These are phyloP conservation scores for Phytophthora rubi DNA, from an alignment of 352 stramenopile genomes.

Conservation along the genomic window DNA sequence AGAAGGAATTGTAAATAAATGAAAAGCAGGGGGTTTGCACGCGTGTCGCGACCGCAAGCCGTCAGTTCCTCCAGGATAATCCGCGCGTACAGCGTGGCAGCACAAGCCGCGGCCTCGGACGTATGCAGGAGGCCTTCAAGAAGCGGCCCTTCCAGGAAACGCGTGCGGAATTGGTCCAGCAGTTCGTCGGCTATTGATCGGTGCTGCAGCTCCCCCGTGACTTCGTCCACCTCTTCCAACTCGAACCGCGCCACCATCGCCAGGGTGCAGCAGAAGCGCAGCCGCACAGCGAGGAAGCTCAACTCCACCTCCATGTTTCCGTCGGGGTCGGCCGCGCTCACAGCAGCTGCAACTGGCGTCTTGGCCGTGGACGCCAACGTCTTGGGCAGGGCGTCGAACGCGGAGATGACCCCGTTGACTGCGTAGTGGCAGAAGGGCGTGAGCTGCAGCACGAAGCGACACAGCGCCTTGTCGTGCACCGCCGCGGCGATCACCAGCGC, in stretches of 20 bases:
- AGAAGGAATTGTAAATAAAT: slow-evolving; percentile 85
- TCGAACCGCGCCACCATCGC: slow-evolving; percentile 84
- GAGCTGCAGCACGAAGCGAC: slow-evolving; percentile 84
- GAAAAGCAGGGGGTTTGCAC: slow-evolving; percentile 77
- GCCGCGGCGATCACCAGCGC: slow-evolving; percentile 81
- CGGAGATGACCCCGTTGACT: slow-evolving; percentile 83
- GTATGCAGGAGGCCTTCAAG: slow-evolving; percentile 74
- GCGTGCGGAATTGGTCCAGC: slow-evolving; percentile 68
- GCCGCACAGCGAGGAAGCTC: slow-evolving; percentile 56
- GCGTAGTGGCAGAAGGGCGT: slow-evolving; percentile 90
- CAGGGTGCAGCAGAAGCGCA: slow-evolving; percentile 89
- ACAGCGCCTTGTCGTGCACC: slow-evolving; percentile 77
- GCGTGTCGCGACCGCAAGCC: slow-evolving; percentile 69
- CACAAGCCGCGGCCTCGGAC: slow-evolving; percentile 69
- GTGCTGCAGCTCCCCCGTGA: slow-evolving; percentile 43
- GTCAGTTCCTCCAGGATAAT: slow-evolving; percentile 85
- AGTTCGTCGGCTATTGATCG: slow-evolving; percentile 82
- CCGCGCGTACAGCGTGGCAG: slow-evolving; percentile 74
- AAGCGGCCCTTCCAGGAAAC: slow-evolving; percentile 75
- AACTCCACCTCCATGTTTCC: slow-evolving; percentile 60
- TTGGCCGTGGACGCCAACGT: slow-evolving; percentile 48
- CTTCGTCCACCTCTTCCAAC: slow-evolving; percentile 55
- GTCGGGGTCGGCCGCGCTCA: slow-evolving; percentile 27
- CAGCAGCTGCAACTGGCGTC: slow-evolving; percentile 17
- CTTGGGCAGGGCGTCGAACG: slow-evolving; percentile 82